Evolutionary conservation across 2,329 filamentous ascomycete genomes (phyloP), one percentile per base, ranked within the genome.

Genomic region (Epichloe typhina): DNA sequence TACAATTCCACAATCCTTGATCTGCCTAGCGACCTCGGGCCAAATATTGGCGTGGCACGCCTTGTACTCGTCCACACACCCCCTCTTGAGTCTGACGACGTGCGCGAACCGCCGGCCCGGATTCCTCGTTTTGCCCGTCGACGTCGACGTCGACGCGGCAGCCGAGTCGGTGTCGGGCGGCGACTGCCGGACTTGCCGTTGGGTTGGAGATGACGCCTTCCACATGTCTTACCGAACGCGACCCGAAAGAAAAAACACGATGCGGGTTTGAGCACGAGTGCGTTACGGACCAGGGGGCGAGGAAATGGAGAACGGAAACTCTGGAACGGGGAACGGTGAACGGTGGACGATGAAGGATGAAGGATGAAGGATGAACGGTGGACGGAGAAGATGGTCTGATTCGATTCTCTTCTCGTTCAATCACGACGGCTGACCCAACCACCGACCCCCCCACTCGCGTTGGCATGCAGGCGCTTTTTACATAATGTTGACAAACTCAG

Each of bases 21-120:
- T 89, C 68, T 88, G 83, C 63, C 80, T 74, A 36, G 87, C 68
- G 1, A 93, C 85, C 58, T 86, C 83, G 5, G 85, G 85, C 86
- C 86, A 91, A 0, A 88, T 84, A 4, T 74, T 75, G 6, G 79
- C 80, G 62, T 90, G 86, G 55, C 79, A 82, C 59, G 82, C 75
- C 64, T 87, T 89, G 70, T 90, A 91, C 56, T 81, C 76, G 21
- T 76, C 75, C 13, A 84, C 69, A 54, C 71, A 76, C 55, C 84
- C 79, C 12, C 80, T 79, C 66, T 82, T 85, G 51, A 91, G 75
- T 61, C 80, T 82, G 50, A 90, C 74, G 56, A 88, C 83, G 66
- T 89, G 86, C 39, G 76, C 84, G 58, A 88, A 75, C 53, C 84
- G 77, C 4, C 72, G 71, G 45, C 70, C 74, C 4, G 72, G 65